Evolutionary conservation across 139 green algal species (phyloP).

Genomic region (Chlorella sp.): DNA sequence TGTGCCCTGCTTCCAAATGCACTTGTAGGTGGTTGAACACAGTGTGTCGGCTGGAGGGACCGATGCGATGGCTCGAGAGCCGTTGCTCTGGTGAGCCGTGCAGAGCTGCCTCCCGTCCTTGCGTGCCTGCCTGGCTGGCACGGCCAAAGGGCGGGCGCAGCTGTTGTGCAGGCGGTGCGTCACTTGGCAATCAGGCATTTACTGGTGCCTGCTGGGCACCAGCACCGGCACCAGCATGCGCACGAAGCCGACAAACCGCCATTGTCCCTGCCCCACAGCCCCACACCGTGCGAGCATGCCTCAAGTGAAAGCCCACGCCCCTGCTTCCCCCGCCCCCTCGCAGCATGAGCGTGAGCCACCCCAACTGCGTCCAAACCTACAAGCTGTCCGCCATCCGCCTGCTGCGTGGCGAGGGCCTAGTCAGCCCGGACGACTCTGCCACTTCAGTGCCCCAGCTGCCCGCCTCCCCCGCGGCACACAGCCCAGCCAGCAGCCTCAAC

Average conservation of each 20-base stretch:
- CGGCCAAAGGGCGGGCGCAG: too few relatives aligned
- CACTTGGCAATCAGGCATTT: too few relatives aligned
- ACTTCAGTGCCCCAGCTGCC: background rate
- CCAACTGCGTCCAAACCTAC: conserved; percentile 36
- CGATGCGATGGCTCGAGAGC: conserved; percentile 29
- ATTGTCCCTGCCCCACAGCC: too few relatives aligned
- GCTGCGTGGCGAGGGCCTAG: background rate
- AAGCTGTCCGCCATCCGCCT: conserved; percentile 28
- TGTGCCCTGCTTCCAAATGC: background rate
- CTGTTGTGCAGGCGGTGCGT: too few relatives aligned
- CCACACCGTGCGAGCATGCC: too few relatives aligned
- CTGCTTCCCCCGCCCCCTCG: too few relatives aligned
- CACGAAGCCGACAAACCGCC: too few relatives aligned
- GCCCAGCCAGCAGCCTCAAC: too few relatives aligned
- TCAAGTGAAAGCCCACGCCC: too few relatives aligned
- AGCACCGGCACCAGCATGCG: too few relatives aligned
- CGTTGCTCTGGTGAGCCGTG: conserved; percentile 25
- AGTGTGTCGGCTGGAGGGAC: background rate
- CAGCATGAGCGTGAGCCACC: conserved; percentile 33
- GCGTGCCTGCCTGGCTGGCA: background rate
- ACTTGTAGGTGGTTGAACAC: conserved; percentile 50
- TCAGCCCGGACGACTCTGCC: background rate
- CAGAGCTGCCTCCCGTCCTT: background rate
- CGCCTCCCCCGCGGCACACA: background rate
- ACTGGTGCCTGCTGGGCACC: too few relatives aligned